A percentile compares a stretch with the other conserved stretches of the same genome.
phyloP scores from a whole-genome alignment of 768 basidiomycete genomes.

The Gyrodon lividus region DNA sequence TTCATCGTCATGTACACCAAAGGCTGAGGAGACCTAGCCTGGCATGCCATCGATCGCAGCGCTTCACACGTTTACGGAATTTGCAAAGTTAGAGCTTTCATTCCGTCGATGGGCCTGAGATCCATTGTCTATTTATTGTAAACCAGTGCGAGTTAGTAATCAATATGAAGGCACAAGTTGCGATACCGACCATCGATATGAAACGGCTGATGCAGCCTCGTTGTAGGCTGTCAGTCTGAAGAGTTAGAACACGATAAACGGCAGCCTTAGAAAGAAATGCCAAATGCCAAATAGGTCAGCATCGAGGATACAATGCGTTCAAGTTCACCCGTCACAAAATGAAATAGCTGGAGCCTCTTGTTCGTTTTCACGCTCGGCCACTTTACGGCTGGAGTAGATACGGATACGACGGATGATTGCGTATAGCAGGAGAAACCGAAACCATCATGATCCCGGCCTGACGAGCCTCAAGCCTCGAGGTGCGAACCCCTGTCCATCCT shows the following conservation, averaged over 20 bases:
- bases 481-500: slow-evolving; percentile 6
- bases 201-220: slow-evolving; percentile 19
- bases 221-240: slow-evolving; percentile 22
- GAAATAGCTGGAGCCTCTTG: slow-evolving; percentile 28
- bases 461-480: background rate
- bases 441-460: background rate
- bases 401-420: slow-evolving; percentile 11
- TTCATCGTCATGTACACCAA: slow-evolving; percentile 60
- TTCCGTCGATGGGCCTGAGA: slow-evolving; percentile 11
- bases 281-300: slow-evolving; percentile 16
- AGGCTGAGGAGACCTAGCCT: slow-evolving; percentile 26
- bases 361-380: slow-evolving; percentile 2
- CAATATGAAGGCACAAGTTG: slow-evolving; percentile 23
- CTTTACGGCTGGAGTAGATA: slow-evolving; percentile 16
- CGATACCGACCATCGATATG: slow-evolving; percentile 19
- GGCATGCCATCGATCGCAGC: slow-evolving; percentile 10
- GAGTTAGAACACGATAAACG: slow-evolving; percentile 18
- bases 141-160: slow-evolving; percentile 20
- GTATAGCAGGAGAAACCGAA: slow-evolving; percentile 1
- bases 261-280: background rate
- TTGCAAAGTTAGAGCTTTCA: slow-evolving; percentile 22
- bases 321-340: slow-evolving; percentile 17
- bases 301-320: slow-evolving; percentile 29
- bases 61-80: slow-evolving; percentile 15
- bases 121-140: slow-evolving; percentile 21